Evolutionary conservation across 208 protist species (phyloP).

Genomic region (Wallacemonas rigidus): DNA sequence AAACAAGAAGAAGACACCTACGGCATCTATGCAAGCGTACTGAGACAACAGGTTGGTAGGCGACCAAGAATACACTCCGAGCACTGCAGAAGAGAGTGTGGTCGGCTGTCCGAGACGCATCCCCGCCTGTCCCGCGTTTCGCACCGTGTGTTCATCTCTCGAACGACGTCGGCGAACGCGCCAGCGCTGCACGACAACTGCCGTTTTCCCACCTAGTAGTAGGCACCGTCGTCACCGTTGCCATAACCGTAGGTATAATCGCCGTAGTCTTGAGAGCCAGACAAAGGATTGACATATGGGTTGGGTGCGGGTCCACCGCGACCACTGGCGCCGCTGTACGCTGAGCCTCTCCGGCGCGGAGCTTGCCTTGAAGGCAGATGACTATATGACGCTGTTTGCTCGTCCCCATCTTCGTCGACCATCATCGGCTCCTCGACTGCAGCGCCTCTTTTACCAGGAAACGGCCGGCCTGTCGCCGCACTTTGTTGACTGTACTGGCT

Average conservation of each 20-base stretch:
- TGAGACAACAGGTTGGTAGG: not conserved
- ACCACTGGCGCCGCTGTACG: slow-evolving; percentile 4
- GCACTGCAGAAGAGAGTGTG: no score
- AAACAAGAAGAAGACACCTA: slow-evolving; percentile 1
- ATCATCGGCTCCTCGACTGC: not conserved
- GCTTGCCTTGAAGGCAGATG: not conserved
- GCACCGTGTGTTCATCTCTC: no score
- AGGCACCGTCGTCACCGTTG: not conserved
- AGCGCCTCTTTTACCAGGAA: no score
- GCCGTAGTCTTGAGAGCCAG: not conserved
- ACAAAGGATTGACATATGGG: not conserved
- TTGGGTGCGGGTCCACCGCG: not conserved
- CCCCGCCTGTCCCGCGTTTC: no score
- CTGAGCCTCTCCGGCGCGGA: not conserved
- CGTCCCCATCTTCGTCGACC: not conserved
- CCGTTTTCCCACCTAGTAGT: not conserved
- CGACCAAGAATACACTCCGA: no score
- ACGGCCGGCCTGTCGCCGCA: not conserved
- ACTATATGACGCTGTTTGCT: not conserved
- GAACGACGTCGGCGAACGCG: no score
- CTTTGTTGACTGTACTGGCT: slow-evolving; percentile 11
- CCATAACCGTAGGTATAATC: not conserved
- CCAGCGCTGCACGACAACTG: no score
- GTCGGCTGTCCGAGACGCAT: no score
- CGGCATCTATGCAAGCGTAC: no score